A percentile compares a stretch with the other conserved stretches of the same genome.
These are phyloP conservation scores for Cryptosporidium viatorum DNA, from an alignment of 169 alveolate genomes.

Conservation along the genomic window DNA sequence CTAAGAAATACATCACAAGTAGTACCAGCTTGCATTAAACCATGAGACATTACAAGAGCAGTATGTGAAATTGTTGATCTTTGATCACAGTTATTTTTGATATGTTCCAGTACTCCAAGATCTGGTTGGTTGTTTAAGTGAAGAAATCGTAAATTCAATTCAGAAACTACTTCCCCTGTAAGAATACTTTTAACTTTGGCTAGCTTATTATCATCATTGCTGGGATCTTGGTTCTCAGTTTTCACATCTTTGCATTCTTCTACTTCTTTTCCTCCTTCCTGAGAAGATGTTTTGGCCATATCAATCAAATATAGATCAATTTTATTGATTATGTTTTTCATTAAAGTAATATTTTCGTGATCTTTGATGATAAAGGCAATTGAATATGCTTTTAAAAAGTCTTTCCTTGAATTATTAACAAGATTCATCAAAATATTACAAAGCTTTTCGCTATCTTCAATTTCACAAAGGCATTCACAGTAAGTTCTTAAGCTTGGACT, in stretches of 20 bases:
- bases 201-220: background rate
- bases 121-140: constrained; percentile 91
- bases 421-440: background rate
- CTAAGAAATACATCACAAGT: constrained; percentile 94
- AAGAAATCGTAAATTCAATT: constrained; percentile 87
- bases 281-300: background rate
- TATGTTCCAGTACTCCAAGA: constrained; percentile 84
- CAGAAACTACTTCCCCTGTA: constrained; percentile 84
- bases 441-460: constrained; percentile 8
- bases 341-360: background rate
- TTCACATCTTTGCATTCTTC: background rate
- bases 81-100: constrained; percentile 66
- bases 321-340: background rate
- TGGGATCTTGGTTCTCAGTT: background rate
- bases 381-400: constrained; percentile 20
- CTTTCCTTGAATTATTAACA: background rate
- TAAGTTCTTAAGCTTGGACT: constrained; percentile 9
- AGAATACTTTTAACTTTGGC: constrained; percentile 80
- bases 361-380: constrained; percentile 20
- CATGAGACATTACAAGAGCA: constrained; percentile 92
- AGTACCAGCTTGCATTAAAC: constrained; percentile 94
- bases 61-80: constrained; percentile 88
- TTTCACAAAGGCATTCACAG: constrained; percentile 53
- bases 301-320: background rate
- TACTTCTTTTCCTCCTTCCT: background rate